Evolutionary conservation across 73 alveolate species (phyloP), one percentile per base, ranked within the genome.

Genomic region (Vitrella brassicaformis): DNA sequence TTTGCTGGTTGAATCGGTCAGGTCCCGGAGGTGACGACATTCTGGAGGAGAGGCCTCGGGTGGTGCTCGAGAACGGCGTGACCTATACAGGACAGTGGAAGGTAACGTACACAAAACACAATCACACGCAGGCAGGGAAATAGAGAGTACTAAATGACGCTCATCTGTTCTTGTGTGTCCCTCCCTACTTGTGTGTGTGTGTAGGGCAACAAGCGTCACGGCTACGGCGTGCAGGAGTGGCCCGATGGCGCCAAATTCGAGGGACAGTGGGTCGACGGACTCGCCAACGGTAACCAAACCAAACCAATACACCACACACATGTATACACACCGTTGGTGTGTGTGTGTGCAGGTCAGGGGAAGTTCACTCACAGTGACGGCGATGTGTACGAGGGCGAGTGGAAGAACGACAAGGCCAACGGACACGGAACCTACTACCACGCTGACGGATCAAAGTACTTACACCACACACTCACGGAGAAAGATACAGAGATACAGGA

Each of bases 81-180:
- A 76, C 83, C n/a, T 76, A 67, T 76, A 76, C 83, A 0, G 83
- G 83, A 7, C 76, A 76, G 29, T 76, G 83, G 83, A 45, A 56
- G 10, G 83, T 75, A 19, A 67, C 76, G 10, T 71, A 76, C 30
- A 56, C 76, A 30, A 70, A 76, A 25, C 76, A 76, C 19, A 70
- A 76, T 27, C 76, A 76, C 70, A 22, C 46, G 45, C 83, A 76
- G 83, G 75, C 66, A n/a, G n/a, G n/a, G n/a, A n/a, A n/a, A n/a
- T n/a, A n/a, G n/a, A n/a, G n/a, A n/a, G n/a, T n/a, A n/a, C n/a
- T n/a, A n/a, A n/a, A n/a, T n/a, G n/a, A n/a, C n/a, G n/a, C n/a
- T n/a, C n/a, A n/a, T n/a, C n/a, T n/a, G n/a, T n/a, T n/a, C n/a
- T n/a, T n/a, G n/a, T n/a, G n/a, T n/a, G n/a, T n/a, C n/a, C n/a